These are phyloP conservation scores for Pichia sp. DNA, from an alignment of 1,139 yeast species.

Conservation along the genomic window DNA sequence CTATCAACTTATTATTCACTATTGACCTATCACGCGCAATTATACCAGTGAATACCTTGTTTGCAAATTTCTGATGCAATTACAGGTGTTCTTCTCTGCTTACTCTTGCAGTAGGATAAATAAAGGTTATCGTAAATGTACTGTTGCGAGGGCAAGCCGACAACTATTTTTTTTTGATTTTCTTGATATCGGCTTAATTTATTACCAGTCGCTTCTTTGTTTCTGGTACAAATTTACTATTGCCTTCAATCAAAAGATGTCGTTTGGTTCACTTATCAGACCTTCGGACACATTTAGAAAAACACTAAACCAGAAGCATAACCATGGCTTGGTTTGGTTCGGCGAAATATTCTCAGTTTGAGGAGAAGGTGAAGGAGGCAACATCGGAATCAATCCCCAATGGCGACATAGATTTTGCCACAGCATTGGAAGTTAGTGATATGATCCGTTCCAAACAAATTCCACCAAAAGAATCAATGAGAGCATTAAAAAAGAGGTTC, in stretches of 20 bases:
- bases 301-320: not conserved
- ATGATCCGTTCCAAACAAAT: conserved; percentile 77
- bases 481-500: conserved; percentile 71
- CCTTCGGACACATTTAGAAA: too few species aligned
- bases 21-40: too few species aligned
- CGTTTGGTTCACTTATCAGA: not conserved
- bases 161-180: conserved; percentile 2
- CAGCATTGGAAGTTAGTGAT: conserved; percentile 86
- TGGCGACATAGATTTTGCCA: conserved; percentile 80
- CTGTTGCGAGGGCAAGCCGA: too few species aligned
- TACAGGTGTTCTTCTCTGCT: too few species aligned
- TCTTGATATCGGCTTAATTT: not conserved
- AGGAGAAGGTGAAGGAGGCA: conserved; percentile 66
- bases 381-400: conserved; percentile 88
- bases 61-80: too few species aligned
- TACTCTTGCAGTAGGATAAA: too few species aligned
- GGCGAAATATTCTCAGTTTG: conserved; percentile 46
- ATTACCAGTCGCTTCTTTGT: not conserved
- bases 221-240: not conserved
- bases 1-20: too few species aligned
- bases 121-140: too few species aligned
- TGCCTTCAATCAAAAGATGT: not conserved
- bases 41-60: too few species aligned
- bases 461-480: conserved; percentile 81
- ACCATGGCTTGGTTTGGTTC: conserved; percentile 63